Evolutionary conservation across 176 grass and related monocot species (phyloP), one percentile per base, ranked within the genome.

Genomic region (Aegilops bicornis): DNA sequence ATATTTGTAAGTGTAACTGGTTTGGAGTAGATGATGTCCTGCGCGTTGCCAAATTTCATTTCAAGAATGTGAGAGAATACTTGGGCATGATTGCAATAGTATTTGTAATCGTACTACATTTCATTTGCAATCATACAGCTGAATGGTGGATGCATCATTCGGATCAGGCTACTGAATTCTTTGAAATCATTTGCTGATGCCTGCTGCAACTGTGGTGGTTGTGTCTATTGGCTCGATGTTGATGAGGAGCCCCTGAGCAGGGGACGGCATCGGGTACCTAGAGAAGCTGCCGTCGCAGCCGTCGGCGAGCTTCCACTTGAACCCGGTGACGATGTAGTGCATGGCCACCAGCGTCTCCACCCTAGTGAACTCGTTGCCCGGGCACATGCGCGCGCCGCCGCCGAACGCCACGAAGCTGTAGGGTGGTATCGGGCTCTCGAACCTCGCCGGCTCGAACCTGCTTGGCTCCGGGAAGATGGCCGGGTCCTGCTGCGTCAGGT

Each of bases 401-500:
- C 89, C 85, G 13, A 91, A 87, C 5, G 80, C 54, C 54, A 86
- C 79, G 68, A 58, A 90, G 73, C 45, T 77, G 13, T 77, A 86
- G 3, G 88, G 88, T n/a, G 62, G 78, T 54, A 86, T 62, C 10
- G 70, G 33, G 22, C 48, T 70, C 63, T 83, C 84, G 5, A 86
- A 90, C 17, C 84, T 27, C 10, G 84, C 58, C 10, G 70, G 78
- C 31, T 86, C 84, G 60, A 90, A 87, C 72, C 81, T 90, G 11
- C 75, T 25, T 30, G 88, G 84, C 13, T 86, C 79, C 13, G 76
- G 45, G 47, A 90, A 90, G 79, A 90, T 70, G 17, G 39, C 58
- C 22, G 69, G 47, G 22, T 90, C 78, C 78, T 52, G 69, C 1
- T 90, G 83, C n/a, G 88, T 79, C 56, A 79, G 25, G 56, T 23